Evolutionary conservation across 441 rosid species (phyloP).

Genomic region (Pelargonium fulgidum): DNA sequence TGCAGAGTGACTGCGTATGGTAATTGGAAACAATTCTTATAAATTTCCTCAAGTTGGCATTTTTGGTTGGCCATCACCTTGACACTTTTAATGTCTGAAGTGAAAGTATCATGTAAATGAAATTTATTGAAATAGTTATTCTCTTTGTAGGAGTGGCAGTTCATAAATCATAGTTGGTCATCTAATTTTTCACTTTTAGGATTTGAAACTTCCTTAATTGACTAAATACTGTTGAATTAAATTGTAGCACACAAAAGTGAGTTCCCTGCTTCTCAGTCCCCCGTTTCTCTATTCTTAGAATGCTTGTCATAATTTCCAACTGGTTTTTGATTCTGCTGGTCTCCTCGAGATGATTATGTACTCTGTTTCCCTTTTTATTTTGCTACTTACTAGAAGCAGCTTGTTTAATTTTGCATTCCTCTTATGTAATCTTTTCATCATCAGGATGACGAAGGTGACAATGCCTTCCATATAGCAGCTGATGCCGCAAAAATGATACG

Average conservation of each 20-base stretch:
- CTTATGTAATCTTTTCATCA: conserved; percentile 23
- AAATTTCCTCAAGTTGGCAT: conserved; percentile 1
- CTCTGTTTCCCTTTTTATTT: conserved; percentile 3
- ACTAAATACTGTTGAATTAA: neutral
- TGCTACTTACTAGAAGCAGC: conserved; percentile 17
- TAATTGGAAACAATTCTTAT: neutral
- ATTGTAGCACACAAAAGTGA: neutral
- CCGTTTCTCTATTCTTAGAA: neutral
- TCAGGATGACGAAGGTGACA: conserved; percentile 98
- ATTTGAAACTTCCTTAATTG: neutral
- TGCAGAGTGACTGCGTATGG: neutral
- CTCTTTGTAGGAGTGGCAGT: neutral
- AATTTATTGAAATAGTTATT: neutral
- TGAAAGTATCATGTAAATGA: neutral
- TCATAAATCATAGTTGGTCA: neutral
- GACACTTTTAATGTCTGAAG: neutral
- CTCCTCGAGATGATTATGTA: neutral
- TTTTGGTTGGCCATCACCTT: neutral
- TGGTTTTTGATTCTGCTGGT: neutral
- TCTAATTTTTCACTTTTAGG: neutral
- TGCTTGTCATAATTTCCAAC: neutral
- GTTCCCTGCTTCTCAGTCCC: neutral
- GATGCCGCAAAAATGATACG: conserved; percentile 97
- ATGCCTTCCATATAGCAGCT: conserved; percentile 98
- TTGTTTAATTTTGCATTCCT: conserved; percentile 21